phyloP scores from a whole-genome alignment of 768 basidiomycete species.

The Mycena sanguinolenta region DNA sequence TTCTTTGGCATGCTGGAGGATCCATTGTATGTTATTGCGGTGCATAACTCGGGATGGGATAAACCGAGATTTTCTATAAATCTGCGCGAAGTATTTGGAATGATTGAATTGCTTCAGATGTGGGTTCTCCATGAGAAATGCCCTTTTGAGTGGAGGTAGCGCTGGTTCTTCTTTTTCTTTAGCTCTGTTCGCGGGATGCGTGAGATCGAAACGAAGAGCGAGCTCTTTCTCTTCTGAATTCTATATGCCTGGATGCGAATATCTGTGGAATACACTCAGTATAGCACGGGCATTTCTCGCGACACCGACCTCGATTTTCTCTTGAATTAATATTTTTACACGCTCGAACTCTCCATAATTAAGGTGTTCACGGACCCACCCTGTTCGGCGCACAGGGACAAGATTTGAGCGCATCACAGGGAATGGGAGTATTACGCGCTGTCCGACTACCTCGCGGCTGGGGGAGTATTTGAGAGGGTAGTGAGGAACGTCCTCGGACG shows the following conservation, averaged over 20 bases:
- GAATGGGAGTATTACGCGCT: neutral
- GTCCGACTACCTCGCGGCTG: neutral
- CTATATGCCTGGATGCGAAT: neutral
- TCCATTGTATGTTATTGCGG: neutral
- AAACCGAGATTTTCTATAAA: neutral
- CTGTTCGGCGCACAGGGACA: neutral
- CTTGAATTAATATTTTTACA: neutral
- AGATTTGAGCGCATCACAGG: slow-evolving; percentile 15
- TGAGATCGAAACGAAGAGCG: neutral
- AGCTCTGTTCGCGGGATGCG: neutral
- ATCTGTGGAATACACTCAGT: slow-evolving; percentile 4
- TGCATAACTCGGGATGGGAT: neutral
- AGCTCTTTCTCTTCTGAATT: neutral
- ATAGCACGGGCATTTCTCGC: neutral
- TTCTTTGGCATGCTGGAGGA: neutral
- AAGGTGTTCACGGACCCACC: neutral
- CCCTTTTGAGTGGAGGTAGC: too few relatives aligned
- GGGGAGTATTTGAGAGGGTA: neutral
- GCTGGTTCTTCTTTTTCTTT: neutral
- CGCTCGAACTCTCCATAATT: slow-evolving; percentile 25
- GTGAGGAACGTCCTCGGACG: neutral
- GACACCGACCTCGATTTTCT: slow-evolving; percentile 11
- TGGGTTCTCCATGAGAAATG: too few relatives aligned
- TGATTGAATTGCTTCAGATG: too few relatives aligned
- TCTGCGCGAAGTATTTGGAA: too few relatives aligned